phyloP scores from a whole-genome alignment of 306 rosid species.

The Herpetospermum pedunculosum region DNA sequence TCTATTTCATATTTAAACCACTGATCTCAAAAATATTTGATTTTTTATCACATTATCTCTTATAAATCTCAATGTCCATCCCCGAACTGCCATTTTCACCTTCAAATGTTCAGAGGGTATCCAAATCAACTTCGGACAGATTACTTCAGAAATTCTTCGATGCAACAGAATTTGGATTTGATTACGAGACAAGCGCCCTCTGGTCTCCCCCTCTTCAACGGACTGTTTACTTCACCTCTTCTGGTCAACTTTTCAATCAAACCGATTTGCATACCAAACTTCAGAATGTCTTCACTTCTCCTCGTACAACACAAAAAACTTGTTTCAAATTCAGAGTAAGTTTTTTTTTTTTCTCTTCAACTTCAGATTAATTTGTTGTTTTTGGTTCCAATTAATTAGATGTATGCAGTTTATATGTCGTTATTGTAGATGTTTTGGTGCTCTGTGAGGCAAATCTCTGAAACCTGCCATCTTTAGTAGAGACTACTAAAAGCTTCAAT shows the following conservation, averaged over 20 bases:
- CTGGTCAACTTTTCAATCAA: slow-evolving; percentile 3
- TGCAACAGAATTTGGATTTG: slow-evolving; percentile 5
- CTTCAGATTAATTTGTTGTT: too few relatives aligned
- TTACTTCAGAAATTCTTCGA: slow-evolving; percentile 7
- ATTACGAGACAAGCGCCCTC: slow-evolving; percentile 5
- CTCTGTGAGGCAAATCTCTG: slow-evolving; percentile 3
- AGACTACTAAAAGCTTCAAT: neutral
- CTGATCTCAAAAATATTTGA: too few relatives aligned
- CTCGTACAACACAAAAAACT: neutral
- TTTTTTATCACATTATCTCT: too few relatives aligned
- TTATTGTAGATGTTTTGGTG: slow-evolving; percentile 12
- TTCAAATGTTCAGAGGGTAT: slow-evolving; percentile 1
- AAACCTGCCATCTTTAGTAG: neutral
- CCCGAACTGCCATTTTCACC: slow-evolving; percentile 21
- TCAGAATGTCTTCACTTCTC: neutral
- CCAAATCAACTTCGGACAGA: slow-evolving; percentile 10
- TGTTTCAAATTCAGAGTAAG: slow-evolving; percentile 12
- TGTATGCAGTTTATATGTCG: neutral
- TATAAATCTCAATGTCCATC: slow-evolving; percentile 20
- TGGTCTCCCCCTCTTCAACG: slow-evolving; percentile 19
- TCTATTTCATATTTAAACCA: slow-evolving; percentile 12
- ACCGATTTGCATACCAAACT: neutral
- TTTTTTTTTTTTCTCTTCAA: neutral
- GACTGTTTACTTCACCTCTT: slow-evolving; percentile 2
- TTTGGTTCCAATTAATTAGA: too few relatives aligned